Percentiles rank a stretch among this genome's conserved stretches.
Evolutionary conservation across 1,284 basidiomycete genomes (phyloP).

Genomic region (Blastosporella zonata): DNA sequence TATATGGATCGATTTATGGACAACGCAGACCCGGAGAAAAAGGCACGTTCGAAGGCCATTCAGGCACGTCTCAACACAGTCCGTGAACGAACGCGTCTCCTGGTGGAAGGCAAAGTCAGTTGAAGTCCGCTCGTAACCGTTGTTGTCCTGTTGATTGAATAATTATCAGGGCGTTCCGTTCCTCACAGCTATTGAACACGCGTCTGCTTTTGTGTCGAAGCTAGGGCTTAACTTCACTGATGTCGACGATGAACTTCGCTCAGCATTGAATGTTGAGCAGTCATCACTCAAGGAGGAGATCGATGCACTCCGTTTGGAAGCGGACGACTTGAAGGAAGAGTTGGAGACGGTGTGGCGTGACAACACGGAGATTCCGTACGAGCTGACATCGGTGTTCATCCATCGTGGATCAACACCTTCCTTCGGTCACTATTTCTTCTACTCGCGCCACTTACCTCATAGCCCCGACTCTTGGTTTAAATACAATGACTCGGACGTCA

Average conservation of each 20-base stretch:
- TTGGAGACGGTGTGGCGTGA: conserved; percentile 80
- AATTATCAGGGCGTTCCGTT: conserved; percentile 54
- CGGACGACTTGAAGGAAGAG: conserved; percentile 60
- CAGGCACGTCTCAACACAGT: conserved; percentile 62
- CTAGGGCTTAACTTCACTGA: conserved; percentile 40
- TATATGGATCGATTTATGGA: conserved; percentile 93
- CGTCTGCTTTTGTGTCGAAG: conserved; percentile 53
- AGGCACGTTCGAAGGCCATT: conserved; percentile 64
- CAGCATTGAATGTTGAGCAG: conserved; percentile 52
- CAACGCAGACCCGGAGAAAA: conserved; percentile 67
- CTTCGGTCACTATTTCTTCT: conserved; percentile 89
- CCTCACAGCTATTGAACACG: conserved; percentile 47
- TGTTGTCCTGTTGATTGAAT: not conserved
- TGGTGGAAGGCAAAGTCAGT: conserved; percentile 69
- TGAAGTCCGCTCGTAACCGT: not conserved
- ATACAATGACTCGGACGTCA: conserved; percentile 88
- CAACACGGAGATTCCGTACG: conserved; percentile 72
- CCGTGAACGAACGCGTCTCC: conserved; percentile 62
- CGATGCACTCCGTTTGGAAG: conserved; percentile 51
- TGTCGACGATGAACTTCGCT: conserved; percentile 53
- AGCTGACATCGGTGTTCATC: conserved; percentile 94
- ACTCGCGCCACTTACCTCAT: conserved; percentile 76
- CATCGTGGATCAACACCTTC: conserved; percentile 85
- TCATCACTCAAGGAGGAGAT: conserved; percentile 58
- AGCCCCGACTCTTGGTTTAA: conserved; percentile 88